Percentiles rank a stretch among this genome's conserved stretches.
Conservation (phyloP, 345 rosid species). For the Gossypium mustelinum region DNA sequence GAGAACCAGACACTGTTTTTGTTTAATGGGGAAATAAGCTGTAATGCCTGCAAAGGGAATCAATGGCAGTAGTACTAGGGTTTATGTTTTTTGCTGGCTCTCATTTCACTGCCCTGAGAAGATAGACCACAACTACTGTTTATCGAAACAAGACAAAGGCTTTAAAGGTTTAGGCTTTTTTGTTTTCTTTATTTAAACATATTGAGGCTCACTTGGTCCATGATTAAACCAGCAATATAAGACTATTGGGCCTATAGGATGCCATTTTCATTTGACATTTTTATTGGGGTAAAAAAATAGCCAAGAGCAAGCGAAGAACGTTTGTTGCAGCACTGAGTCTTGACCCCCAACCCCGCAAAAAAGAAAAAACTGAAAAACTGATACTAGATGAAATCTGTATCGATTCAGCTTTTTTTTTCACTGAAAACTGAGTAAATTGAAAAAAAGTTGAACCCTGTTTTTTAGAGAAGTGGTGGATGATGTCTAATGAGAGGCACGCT, state of each 20-base stretch:
- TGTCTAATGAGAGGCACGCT: conserved; percentile 58
- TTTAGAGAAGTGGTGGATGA: conserved; percentile 8
- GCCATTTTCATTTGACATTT: not conserved
- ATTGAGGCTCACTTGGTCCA: not conserved
- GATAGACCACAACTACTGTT: not conserved
- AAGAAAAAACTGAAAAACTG: not conserved
- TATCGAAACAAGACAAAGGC: not conserved
- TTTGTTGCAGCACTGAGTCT: not conserved
- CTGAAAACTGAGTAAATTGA: not conserved
- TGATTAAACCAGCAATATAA: not conserved
- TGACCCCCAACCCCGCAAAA: not conserved
- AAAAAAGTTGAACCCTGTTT: not conserved
- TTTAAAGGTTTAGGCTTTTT: not conserved
- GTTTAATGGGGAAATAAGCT: not conserved
- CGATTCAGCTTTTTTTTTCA: not conserved
- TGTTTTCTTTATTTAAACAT: not conserved
- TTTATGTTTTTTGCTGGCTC: not conserved
- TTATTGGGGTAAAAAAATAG: not conserved
- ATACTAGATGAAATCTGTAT: not conserved
- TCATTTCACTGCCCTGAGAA: not conserved
- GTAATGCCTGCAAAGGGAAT: not conserved
- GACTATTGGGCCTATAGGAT: conserved; percentile 2
- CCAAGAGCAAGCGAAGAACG: not conserved
- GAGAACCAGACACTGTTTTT: not conserved
- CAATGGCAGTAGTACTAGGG: conserved; percentile 4